Evolutionary conservation across 2,329 filamentous ascomycete genomes (phyloP).

Genomic region (Penicillium sp.): DNA sequence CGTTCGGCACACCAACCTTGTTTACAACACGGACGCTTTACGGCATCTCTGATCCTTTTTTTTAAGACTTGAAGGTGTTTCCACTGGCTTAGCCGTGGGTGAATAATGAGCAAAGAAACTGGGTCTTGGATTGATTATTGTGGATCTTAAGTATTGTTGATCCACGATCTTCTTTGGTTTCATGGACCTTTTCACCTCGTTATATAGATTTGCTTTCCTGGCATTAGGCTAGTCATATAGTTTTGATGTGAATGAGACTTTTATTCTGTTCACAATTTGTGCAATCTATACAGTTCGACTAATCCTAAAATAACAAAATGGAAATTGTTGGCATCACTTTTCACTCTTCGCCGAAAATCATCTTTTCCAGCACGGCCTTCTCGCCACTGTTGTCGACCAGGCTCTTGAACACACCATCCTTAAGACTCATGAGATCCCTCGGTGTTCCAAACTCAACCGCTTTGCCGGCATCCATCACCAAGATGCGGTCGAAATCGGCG

Average conservation of each 20-base stretch:
- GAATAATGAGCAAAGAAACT: background rate
- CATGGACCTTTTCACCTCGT: slow-evolving; percentile 5
- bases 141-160: background rate
- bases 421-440: slow-evolving; percentile 54
- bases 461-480: slow-evolving; percentile 67
- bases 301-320: background rate
- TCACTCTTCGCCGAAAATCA: slow-evolving; percentile 19
- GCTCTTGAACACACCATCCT: slow-evolving; percentile 23
- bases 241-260: background rate
- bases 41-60: slow-evolving; percentile 85
- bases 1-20: slow-evolving; percentile 99
- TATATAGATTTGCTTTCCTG: background rate
- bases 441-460: slow-evolving; percentile 69
- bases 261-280: slow-evolving; percentile 7
- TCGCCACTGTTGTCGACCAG: slow-evolving; percentile 26
- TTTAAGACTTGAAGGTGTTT: slow-evolving; percentile 50
- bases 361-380: slow-evolving; percentile 22
- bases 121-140: slow-evolving; percentile 10
- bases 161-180: slow-evolving; percentile 4
- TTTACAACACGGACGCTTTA: slow-evolving; percentile 92
- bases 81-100: slow-evolving; percentile 11
- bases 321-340: background rate
- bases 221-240: background rate
- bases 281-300: slow-evolving; percentile 7
- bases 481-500: slow-evolving; percentile 71